Percentiles rank a stretch among this genome's conserved stretches.
Evolutionary conservation across 192 early-diverging fungal genomes (phyloP).

Genomic region (Umbelopsis ramanniana): DNA sequence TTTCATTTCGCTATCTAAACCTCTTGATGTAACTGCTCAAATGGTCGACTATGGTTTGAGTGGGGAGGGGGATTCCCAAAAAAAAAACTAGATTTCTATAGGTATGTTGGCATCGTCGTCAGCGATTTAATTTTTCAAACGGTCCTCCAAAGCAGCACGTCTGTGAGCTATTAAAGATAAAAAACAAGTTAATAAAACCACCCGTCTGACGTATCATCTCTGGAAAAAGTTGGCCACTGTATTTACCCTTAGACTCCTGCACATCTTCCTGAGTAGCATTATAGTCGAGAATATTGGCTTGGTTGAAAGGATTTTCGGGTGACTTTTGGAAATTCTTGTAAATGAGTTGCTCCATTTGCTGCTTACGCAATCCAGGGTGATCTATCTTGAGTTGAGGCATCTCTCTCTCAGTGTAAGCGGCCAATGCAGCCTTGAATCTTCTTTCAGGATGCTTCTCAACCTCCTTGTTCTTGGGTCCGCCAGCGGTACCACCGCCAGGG

Average conservation of each 20-base stretch:
- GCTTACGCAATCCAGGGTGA: constrained; percentile 74
- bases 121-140: not conserved
- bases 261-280: constrained; percentile 69
- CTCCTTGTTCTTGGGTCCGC: constrained; percentile 39
- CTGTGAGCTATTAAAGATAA: not conserved
- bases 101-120: not conserved
- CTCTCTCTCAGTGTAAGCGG: constrained; percentile 60
- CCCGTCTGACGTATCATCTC: not conserved
- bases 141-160: constrained; percentile 2
- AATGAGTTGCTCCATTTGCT: constrained; percentile 73
- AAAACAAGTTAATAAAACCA: not conserved
- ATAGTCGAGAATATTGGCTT: constrained; percentile 64
- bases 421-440: constrained; percentile 71
- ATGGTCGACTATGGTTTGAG: too few relatives aligned
- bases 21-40: too few relatives aligned
- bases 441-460: constrained; percentile 88
- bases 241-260: not conserved
- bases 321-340: constrained; percentile 80
- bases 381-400: constrained; percentile 57
- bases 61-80: too few relatives aligned
- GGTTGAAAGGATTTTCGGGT: constrained; percentile 78
- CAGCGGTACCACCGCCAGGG: constrained; percentile 27
- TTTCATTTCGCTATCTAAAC: too few relatives aligned
- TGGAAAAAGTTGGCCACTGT: not conserved
- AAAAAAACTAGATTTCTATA: too few relatives aligned